Conservation (phyloP, 345 rosid species). For the Hypericum perforatum region DNA sequence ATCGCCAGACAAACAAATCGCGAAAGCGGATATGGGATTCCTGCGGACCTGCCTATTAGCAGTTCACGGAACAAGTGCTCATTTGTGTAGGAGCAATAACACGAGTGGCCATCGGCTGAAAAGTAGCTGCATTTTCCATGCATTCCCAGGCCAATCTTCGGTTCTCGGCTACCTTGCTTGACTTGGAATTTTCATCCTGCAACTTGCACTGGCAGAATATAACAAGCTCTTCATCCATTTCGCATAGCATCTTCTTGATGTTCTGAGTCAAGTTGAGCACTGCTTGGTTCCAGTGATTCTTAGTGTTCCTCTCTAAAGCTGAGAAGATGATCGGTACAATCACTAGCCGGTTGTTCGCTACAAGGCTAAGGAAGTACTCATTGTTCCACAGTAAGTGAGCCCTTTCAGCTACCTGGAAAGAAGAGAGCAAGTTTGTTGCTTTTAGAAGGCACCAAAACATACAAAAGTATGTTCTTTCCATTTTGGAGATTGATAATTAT, state of each 20-base stretch:
- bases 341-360: constrained; percentile 40
- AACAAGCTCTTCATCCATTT: constrained; percentile 64
- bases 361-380: constrained; percentile 46
- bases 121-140: constrained; percentile 43
- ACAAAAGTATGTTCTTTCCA: no score
- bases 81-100: constrained; percentile 27
- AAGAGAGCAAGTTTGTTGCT: constrained; percentile 5
- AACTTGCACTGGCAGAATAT: constrained; percentile 37
- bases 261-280: constrained; percentile 60
- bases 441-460: constrained; percentile 1
- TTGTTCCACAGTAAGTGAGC: constrained; percentile 74
- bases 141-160: constrained; percentile 54
- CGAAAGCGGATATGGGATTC: no score
- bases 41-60: constrained; percentile 19
- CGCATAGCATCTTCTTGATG: constrained; percentile 41
- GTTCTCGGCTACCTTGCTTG: constrained; percentile 37
- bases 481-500: no score
- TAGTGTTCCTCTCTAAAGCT: constrained; percentile 50
- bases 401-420: constrained; percentile 68
- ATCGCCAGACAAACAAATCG: no score
- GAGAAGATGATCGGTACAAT: constrained; percentile 47
- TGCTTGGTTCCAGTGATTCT: constrained; percentile 68
- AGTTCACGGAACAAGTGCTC: constrained; percentile 34
- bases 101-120: constrained; percentile 21
- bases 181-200: constrained; percentile 43